phyloP scores from a whole-genome alignment of 257 asterid species.

The Avicennia marina region DNA sequence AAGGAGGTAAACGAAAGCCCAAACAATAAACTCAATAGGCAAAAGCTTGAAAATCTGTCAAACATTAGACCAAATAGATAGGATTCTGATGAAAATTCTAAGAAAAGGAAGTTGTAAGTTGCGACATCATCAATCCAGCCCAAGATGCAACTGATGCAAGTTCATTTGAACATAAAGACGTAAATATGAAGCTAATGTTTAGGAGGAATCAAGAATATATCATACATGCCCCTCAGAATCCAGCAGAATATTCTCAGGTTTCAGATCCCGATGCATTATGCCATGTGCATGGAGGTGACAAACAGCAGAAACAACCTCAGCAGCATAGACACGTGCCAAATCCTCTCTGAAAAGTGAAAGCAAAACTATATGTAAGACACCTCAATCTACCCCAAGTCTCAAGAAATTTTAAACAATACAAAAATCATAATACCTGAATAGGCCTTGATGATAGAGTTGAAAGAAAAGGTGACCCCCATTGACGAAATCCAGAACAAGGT shows the following conservation, averaged over 20 bases:
- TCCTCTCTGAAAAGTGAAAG: conserved; percentile 44
- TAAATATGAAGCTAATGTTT: background rate
- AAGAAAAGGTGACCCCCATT: conserved; percentile 92
- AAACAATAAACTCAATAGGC: background rate
- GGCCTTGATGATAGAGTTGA: conserved; percentile 75
- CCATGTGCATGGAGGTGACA: conserved; percentile 59
- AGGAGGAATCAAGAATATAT: conserved; percentile 8
- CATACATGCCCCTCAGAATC: conserved; percentile 82
- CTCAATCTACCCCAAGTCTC: background rate
- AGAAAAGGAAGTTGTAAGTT: too few species aligned
- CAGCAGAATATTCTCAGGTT: conserved; percentile 71
- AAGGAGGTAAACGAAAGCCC: background rate
- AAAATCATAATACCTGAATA: conserved; percentile 50
- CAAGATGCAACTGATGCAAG: background rate
- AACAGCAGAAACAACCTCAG: conserved; percentile 67
- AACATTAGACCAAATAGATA: background rate
- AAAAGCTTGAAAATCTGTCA: background rate
- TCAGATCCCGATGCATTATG: conserved; percentile 73
- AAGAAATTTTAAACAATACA: too few species aligned
- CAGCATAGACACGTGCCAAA: conserved; percentile 56
- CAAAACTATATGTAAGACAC: background rate
- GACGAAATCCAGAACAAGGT: conserved; percentile 79
- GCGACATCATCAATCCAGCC: background rate
- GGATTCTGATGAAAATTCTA: too few species aligned
- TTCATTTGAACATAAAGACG: background rate